These are phyloP conservation scores for Dichotomopilus funicola DNA, from an alignment of 2,329 filamentous ascomycete genomes.

Conservation along the genomic window DNA sequence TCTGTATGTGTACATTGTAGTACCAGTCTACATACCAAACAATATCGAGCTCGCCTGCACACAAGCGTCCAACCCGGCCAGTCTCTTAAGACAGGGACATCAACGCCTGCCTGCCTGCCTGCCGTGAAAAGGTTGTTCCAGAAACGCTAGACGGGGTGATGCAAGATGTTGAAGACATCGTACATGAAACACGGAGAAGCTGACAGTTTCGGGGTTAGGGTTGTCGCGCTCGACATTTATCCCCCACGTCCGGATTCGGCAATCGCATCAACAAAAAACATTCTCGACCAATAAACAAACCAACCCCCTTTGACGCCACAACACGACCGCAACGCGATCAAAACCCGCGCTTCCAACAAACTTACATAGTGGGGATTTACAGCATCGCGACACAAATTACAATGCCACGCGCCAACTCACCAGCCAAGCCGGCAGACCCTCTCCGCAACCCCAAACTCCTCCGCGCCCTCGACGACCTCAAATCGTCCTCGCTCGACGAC, in stretches of 20 bases:
- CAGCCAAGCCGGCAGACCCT: slow-evolving; percentile 9
- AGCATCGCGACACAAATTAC: not conserved
- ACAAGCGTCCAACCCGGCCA: too few species aligned
- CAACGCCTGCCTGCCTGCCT: too few species aligned
- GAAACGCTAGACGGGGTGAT: too few species aligned
- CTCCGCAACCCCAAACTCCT: slow-evolving; percentile 36
- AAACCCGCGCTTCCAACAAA: too few species aligned
- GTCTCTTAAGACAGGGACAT: too few species aligned
- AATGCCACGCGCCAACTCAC: slow-evolving; percentile 9
- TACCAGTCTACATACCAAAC: too few species aligned
- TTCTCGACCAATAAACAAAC: not conserved
- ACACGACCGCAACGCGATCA: not conserved
- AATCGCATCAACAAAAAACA: slow-evolving; percentile 12
- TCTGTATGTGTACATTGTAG: too few species aligned
- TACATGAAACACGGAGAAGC: too few species aligned
- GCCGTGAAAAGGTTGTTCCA: too few species aligned
- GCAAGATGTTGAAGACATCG: too few species aligned
- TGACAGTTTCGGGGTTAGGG: not conserved
- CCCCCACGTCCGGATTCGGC: slow-evolving; percentile 6
- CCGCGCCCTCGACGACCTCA: slow-evolving; percentile 44
- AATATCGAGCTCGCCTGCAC: too few species aligned
- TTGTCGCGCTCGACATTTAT: not conserved
- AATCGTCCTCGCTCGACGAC: slow-evolving; percentile 41
- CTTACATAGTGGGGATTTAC: too few species aligned
- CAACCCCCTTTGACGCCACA: not conserved